phyloP scores from a whole-genome alignment of 176 grass and related monocot genomes.

The Carex scoparia region DNA sequence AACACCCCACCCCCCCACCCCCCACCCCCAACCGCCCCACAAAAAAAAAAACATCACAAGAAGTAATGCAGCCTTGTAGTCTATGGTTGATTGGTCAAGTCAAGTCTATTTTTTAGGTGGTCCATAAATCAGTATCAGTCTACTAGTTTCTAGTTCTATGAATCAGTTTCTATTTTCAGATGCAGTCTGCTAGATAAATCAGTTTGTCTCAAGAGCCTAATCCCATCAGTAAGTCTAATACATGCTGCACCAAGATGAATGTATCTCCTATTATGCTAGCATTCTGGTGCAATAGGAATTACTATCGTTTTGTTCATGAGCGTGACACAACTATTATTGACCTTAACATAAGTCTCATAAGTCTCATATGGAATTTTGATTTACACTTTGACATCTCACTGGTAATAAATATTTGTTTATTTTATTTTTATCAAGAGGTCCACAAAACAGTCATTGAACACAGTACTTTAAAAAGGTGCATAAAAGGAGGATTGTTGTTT shows the following conservation, averaged over 20 bases:
- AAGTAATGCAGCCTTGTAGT: background rate
- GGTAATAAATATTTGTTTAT: background rate
- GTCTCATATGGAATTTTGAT: background rate
- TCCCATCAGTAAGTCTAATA: background rate
- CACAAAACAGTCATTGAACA: background rate
- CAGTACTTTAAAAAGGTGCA: background rate
- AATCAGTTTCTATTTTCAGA: too few species aligned
- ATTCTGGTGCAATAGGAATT: background rate
- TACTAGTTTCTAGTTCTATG: background rate
- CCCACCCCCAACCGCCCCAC: background rate
- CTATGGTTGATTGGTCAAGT: background rate
- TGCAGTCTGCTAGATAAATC: background rate
- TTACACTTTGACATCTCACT: background rate
- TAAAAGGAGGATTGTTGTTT: background rate
- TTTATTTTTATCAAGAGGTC: background rate
- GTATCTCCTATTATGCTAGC: background rate
- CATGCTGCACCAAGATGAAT: background rate
- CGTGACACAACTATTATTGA: background rate
- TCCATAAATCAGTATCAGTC: background rate
- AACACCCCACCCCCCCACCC: background rate
- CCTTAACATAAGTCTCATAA: background rate
- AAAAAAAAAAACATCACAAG: background rate
- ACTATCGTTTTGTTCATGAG: background rate
- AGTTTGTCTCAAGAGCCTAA: background rate
- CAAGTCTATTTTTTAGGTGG: background rate